Base-by-base conservation (phyloP, 2,329 filamentous ascomycete genomes). In the Trichophyton benhamiae region DNA sequence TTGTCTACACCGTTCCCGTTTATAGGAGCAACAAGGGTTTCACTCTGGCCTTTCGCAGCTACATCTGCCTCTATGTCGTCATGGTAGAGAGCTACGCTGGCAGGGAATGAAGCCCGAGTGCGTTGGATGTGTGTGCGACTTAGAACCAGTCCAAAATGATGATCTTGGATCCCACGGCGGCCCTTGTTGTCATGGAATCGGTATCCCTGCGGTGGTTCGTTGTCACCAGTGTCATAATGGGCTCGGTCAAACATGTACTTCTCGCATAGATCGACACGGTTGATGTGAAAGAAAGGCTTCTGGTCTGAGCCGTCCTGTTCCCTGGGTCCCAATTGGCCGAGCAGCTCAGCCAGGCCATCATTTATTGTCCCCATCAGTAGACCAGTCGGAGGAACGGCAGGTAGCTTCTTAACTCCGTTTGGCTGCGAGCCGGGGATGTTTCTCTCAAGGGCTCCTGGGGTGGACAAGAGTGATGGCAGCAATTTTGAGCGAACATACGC, bases 91-190 rank as follows among this genome's bases (percentile, higher is more conserved):
- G 72, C 74, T 9, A 73, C 68, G 11, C 71, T 72, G 1, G 68
- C 67, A 53, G 76, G 68, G 53, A 77, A 64, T 17, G 71, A 69
- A n/a, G 63, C 57, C 59, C 68, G 67, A 0, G 73, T 71, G 1
- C 76, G 70, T 3, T 71, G 72, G 42, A 78, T 75, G 62, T 70
- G 63, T 17, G 75, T 75, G 2, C 75, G 68, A 61, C 72, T 72
- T 52, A 71, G 68, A 7, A 77, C 74, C 3, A 75, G 68, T 46
- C 72, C 70, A 3, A 74, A 65, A 27, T 77, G 71, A 11, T 64
- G 61, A 5, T 66, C 58, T 4, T 67, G 63, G 15, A 75, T 65
- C 2, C 72, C 72, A 1, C 52, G 20, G 2, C 63, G 62, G 8
- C 72, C 71, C 0, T 57, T 27, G 2, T 63, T 63, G 61, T 72